phyloP scores from a whole-genome alignment of 495 filamentous ascomycete species.

The Penicillium paxilli region DNA sequence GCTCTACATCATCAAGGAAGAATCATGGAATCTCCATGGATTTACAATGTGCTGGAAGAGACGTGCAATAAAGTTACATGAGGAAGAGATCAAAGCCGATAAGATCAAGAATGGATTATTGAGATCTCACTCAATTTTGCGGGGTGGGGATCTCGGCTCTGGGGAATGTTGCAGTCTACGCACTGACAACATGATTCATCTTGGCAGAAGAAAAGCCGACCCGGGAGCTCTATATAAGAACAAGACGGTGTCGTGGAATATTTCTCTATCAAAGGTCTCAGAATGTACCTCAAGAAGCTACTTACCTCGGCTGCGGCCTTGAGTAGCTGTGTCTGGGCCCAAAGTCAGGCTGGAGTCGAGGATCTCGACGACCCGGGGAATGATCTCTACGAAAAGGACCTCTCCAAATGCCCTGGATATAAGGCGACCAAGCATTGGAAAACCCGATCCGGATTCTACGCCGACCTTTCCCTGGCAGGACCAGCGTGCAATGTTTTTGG shows the following conservation, averaged over 20 bases:
- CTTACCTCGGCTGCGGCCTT: constrained; percentile 11
- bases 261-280: background rate
- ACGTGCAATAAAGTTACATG: background rate
- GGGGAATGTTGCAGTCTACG: constrained; percentile 6
- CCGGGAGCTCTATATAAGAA: background rate
- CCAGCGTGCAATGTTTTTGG: constrained; percentile 52
- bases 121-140: background rate
- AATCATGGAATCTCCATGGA: background rate
- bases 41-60: too few species aligned
- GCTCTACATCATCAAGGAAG: background rate
- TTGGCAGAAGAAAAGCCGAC: background rate
- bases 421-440: constrained; percentile 41
- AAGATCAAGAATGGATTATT: background rate
- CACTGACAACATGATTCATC: constrained; percentile 4
- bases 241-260: background rate
- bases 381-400: constrained; percentile 23
- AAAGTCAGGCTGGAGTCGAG: constrained; percentile 18
- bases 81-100: background rate
- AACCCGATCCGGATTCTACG: constrained; percentile 21
- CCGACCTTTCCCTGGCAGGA: background rate
- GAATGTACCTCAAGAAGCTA: constrained; percentile 15
- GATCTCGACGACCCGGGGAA: constrained; percentile 15
- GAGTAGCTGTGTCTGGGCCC: constrained; percentile 12
- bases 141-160: background rate
- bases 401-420: constrained; percentile 50